Base-by-base conservation (phyloP, 306 rosid genomes). In the Trichosanthes cucumerina region DNA sequence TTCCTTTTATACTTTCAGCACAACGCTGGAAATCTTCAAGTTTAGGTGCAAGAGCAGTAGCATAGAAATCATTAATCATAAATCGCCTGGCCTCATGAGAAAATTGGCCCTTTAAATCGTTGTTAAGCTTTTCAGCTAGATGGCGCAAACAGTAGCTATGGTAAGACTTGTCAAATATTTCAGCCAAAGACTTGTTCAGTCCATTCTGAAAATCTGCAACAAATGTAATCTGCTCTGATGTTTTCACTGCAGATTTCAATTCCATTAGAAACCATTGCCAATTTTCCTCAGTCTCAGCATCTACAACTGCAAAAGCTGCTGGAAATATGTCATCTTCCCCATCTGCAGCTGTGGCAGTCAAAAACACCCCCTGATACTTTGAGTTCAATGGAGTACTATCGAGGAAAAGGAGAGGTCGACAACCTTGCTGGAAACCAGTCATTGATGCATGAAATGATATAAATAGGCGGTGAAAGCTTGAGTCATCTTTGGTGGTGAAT, bases 51-150 rank as follows among this genome's bases (percentile, higher is more conserved):
- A 88, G 85, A 57, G 98, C 99, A 73, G 98, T 97, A 15, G 96
- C 83, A 83, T 95, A 88, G 65, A 92, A 87, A 80, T 95, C 99
- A 83, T 91, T 88, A 70, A 95, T 80, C 96, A 95, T 86, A 85
- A 95, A 95, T 28, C 97, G 90, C 79, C 99, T 92, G 63, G 99
- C 99, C 82, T 95, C 99, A 5, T 95, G 99, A 80, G 99, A 92
- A 78, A 92, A 91, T 75, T 95, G 97, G 31, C 96, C 97, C 90
- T 91, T 95, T 88, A 95, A 84, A 84, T 95, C 99, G 88, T 78
- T 88, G 90, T 92, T 91, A 41, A 95, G 90, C 81, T 90, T 91
- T 71, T 95, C 97, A 34, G 96, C 93, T 69, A 95, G 96, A 85
- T 88, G 96, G 56, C 93, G 96, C 73, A 95, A 81, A 77, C 99